Percentiles rank a stretch among this genome's conserved stretches.
Conservation (phyloP, 2,329 filamentous ascomycete species). For the Pyrenophora teres region DNA sequence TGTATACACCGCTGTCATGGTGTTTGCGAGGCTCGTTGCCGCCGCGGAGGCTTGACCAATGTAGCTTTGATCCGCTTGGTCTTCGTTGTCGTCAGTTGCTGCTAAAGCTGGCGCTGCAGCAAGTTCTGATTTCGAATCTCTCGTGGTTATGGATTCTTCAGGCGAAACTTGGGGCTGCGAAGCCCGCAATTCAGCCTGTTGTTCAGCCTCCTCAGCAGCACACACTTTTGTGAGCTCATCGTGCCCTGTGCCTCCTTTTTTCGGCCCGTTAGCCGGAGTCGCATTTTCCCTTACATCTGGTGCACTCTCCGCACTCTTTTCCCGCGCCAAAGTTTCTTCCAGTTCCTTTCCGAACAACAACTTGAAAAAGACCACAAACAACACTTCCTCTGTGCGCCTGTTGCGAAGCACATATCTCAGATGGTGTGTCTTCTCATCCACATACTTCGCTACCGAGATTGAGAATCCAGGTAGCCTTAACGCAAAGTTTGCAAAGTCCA, state of each 20-base stretch:
- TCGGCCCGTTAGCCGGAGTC: background rate
- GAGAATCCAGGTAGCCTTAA: constrained; percentile 53
- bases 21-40: constrained; percentile 25
- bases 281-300: background rate
- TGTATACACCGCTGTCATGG: constrained; percentile 34
- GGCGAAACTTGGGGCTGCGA: background rate
- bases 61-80: constrained; percentile 12
- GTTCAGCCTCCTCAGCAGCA: constrained; percentile 3
- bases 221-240: constrained; percentile 1
- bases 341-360: constrained; percentile 52
- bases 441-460: constrained; percentile 52
- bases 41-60: constrained; percentile 18
- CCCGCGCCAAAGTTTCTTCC: constrained; percentile 37
- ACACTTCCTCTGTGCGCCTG: constrained; percentile 47
- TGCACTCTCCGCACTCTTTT: constrained; percentile 2
- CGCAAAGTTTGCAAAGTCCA: constrained; percentile 54
- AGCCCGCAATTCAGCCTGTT: background rate
- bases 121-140: background rate
- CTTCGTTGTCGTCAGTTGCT: constrained; percentile 2
- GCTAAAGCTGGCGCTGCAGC: background rate
- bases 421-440: constrained; percentile 55
- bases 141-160: background rate
- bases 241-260: background rate
- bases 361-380: constrained; percentile 53
- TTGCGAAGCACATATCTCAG: constrained; percentile 55